Evolutionary conservation across 139 green algal species (phyloP), one percentile per base, ranked within the genome.

Genomic region (Coccomyxa sp.): DNA sequence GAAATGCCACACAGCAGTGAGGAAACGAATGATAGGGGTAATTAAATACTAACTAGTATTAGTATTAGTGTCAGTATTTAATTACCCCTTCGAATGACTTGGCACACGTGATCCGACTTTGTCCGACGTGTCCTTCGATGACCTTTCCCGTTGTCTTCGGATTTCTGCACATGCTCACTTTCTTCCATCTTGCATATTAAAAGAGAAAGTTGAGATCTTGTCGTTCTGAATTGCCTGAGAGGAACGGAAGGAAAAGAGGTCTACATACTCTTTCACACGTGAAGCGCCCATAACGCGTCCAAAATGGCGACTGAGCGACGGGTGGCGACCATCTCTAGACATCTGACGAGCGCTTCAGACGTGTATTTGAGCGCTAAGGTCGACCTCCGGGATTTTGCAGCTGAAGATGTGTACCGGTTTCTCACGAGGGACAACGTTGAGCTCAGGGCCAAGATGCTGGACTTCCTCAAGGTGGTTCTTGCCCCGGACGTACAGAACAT

Each of bases 381-480:
- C 23, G 68, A 25, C 10, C 27, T 82, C 11, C 76, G 28, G 58
- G 60, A 76, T 9, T 79, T 89, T 45, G 28, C 85, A 60, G 13
- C 87, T 0, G 63, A 83, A 17, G 77, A 84, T 14, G 67, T 95
- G 68, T 85, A 89, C 38, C 13, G 67, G 12, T 94, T 88, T 23
- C 67, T 95, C 0, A 84, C 83, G 0, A 82, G 92, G 27, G 94
- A 96, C 83, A 96, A 97, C 80, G 25, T 86, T 0, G 88, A 95
- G 60, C 82, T 97, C 32, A 68, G 94, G 0, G 77, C 86, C 16
- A 71, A 59, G 14, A 93, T 97, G 12, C 91, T 93, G 45, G 90
- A 96, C 3, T 94, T 96, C 84, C 77, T 97, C 21, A 94, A 95
- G 91, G 93, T 91, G 60, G 7, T 51, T 51, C 38, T 51, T 51